phyloP scores from a whole-genome alignment of 306 rosid species.

The Betula pendula region DNA sequence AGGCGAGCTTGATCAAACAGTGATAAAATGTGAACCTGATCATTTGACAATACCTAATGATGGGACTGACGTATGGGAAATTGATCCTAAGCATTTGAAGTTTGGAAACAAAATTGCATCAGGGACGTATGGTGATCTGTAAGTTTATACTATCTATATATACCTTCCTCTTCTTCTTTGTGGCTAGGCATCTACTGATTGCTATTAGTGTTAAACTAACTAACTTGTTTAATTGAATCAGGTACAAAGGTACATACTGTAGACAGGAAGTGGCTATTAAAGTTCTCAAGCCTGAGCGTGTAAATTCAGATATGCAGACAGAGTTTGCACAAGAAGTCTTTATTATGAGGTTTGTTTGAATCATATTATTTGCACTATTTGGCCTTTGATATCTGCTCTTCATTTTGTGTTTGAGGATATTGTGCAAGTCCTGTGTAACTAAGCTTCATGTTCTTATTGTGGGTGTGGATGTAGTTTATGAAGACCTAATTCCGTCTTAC shows the following conservation, averaged over 20 bases:
- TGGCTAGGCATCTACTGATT: slow-evolving; percentile 10
- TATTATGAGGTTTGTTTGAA: slow-evolving; percentile 76
- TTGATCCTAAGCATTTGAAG: slow-evolving; percentile 73
- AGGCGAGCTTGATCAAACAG: slow-evolving; percentile 45
- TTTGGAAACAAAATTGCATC: slow-evolving; percentile 83
- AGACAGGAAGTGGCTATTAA: slow-evolving; percentile 97
- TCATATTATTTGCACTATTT: slow-evolving; percentile 9
- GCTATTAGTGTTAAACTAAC: slow-evolving; percentile 20
- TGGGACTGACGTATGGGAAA: slow-evolving; percentile 97
- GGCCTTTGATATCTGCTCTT: slow-evolving; percentile 15
- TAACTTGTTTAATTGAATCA: slow-evolving; percentile 34
- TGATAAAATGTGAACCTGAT: slow-evolving; percentile 55
- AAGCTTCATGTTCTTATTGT: too few species aligned
- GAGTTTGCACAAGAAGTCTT: slow-evolving; percentile 95
- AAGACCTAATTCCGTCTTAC: neutral
- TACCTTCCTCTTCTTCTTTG: neutral
- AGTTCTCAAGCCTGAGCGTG: slow-evolving; percentile 85
- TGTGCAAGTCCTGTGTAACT: neutral
- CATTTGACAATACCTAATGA: slow-evolving; percentile 77
- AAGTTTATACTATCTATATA: slow-evolving; percentile 40
- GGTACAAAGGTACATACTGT: slow-evolving; percentile 89
- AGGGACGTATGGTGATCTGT: slow-evolving; percentile 95
- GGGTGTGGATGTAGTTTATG: neutral
- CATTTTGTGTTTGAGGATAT: slow-evolving; percentile 9
- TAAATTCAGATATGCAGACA: slow-evolving; percentile 78